Evolutionary conservation across 176 grass and related monocot genomes (phyloP), one percentile per base, ranked within the genome.

Genomic region (Typha latifolia): DNA sequence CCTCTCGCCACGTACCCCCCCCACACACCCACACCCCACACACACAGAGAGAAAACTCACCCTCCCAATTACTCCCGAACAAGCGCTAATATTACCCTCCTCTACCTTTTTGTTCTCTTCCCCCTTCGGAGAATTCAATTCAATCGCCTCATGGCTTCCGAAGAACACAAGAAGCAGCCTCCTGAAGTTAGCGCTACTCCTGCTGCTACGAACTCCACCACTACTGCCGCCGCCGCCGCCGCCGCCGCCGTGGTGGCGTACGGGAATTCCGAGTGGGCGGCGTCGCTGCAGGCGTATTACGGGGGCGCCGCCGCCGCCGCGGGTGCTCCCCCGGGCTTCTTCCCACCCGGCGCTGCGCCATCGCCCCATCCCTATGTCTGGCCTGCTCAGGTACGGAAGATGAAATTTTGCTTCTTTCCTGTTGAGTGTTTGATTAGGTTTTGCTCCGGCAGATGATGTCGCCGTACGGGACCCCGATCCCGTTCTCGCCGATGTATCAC

Each of bases 401-500:
- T 20, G 21, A 5, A 63, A 12, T 5, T 43, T 37, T 26, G 47
- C 21, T 67, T 66, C 75, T 71, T 85, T 69, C 23, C 49, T 51
- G 13, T 32, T 50, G 19, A 13, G 79, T 82, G 7, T 31, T 69
- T 64, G n/a, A 49, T 23, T 3, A 13, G 10, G 51, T 66, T 3
- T 31, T 3, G 12, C 50, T 34, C 14, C 4, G 32, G 53, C 86
- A 91, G 82, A 64, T 81, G 67, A 74, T 80, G 62, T 67, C 87
- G n/a, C 70, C 80, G 24, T 96, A 84, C 70, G 88, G 85, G 51
- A 66, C 88, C 61, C 88, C 87, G 62, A 81, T 96, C 70, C 75
- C 85, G 14, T 84, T 89, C 75, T 73, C 93, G 9, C 49, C 32
- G 23, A 27, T 86, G 49, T 88, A 91, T 61, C 80, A 83, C 67